Conservation (phyloP, 73 alveolate species). For the Uronychia binucleata region DNA sequence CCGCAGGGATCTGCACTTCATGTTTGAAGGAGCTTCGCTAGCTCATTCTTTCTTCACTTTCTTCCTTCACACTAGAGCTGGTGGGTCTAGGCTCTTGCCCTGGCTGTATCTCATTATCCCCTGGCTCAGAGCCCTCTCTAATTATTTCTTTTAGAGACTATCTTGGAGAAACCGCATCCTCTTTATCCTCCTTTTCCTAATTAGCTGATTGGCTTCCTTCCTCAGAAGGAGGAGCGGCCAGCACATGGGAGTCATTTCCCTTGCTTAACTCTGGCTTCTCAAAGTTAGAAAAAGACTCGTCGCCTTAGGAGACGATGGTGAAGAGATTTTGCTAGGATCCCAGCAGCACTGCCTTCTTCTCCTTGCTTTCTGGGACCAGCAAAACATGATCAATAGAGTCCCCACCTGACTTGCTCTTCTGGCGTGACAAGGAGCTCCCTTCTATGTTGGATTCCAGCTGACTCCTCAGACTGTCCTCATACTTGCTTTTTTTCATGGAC, state of each 20-base stretch:
- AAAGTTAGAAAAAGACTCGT: neutral
- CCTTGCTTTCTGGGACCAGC: neutral
- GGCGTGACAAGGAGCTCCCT: neutral
- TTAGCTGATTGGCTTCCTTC: neutral
- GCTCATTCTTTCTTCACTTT: neutral
- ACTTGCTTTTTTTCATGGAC: too few relatives aligned
- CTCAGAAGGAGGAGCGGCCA: neutral
- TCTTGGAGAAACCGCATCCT: too few relatives aligned
- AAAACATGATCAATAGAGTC: neutral
- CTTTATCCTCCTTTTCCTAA: neutral
- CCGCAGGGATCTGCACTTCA: neutral
- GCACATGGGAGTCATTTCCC: neutral
- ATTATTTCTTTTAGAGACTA: too few relatives aligned
- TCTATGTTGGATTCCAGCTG: neutral
- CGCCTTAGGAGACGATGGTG: neutral
- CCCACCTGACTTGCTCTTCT: neutral
- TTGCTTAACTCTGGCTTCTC: neutral
- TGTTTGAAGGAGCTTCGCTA: too few relatives aligned
- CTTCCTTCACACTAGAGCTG: neutral
- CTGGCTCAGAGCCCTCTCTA: neutral
- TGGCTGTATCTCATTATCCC: too few relatives aligned
- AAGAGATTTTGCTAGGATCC: neutral
- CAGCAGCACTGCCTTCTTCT: neutral
- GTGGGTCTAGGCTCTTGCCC: too few relatives aligned
- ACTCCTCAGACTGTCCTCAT: neutral